Percentiles rank a stretch among this genome's conserved stretches.
Conservation (phyloP, 805 yeast genomes). For the Wickerhamomyces subpelliculosus region DNA sequence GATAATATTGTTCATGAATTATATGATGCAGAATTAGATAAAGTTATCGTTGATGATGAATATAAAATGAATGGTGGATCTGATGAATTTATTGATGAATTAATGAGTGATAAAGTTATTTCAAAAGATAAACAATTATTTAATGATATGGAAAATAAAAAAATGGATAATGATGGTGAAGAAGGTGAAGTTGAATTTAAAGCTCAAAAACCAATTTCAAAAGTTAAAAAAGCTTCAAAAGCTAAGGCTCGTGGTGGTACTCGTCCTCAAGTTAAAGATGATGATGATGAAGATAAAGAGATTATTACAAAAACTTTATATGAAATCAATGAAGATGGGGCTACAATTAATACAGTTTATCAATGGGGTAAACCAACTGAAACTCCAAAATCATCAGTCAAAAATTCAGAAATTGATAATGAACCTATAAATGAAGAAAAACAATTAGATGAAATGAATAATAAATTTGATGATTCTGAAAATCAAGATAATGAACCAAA, state of each 20-base stretch:
- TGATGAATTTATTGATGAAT: conserved; percentile 16
- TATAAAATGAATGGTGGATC: conserved; percentile 13
- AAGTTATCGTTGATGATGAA: conserved; percentile 3
- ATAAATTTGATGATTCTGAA: neutral
- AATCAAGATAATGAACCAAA: neutral
- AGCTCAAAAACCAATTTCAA: conserved; percentile 16
- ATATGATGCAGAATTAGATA: conserved; percentile 2
- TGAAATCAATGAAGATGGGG: conserved; percentile 21
- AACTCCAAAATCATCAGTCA: too few relatives aligned
- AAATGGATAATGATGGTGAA: conserved; percentile 19
- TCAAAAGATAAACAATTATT: conserved; percentile 18
- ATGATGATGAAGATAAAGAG: too few relatives aligned
- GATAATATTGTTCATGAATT: conserved; percentile 1
- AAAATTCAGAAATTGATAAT: too few relatives aligned
- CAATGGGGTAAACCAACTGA: conserved; percentile 26
- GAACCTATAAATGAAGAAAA: too few relatives aligned
- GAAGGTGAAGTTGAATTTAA: conserved; percentile 23
- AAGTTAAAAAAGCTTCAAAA: conserved; percentile 11
- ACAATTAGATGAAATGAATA: neutral
- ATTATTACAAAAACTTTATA: conserved; percentile 19
- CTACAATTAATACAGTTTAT: conserved; percentile 24
- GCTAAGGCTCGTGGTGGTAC: conserved; percentile 1
- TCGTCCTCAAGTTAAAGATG: too few relatives aligned
- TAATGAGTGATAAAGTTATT: conserved; percentile 5
- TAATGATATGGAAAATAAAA: conserved; percentile 16